Base-by-base conservation (phyloP, 23 red algal genomes). In the Gracilaria domingensis region DNA sequence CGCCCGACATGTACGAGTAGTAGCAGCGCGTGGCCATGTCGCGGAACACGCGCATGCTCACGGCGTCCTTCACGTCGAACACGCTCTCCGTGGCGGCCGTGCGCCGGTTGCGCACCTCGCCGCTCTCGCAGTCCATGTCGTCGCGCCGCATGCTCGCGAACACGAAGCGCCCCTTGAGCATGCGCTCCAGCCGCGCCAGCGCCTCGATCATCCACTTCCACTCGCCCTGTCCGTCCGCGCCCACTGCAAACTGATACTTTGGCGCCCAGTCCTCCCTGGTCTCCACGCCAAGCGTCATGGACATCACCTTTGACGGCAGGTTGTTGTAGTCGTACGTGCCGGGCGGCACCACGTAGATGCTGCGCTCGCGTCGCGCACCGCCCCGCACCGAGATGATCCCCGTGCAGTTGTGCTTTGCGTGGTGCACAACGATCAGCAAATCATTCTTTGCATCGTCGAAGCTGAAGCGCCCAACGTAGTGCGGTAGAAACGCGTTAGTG, bases 1-100 rank as follows among this genome's bases (percentile, higher is more conserved):
- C 70, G n/a, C 18, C n/a, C 36, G 86, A 32, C 75, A 79, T 89
- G 56, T 89, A 89, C 86, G 86, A 89, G 72, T 80, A 89, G 61
- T 89, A 89, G 21, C 50, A 50, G 11, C 86, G 65, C 51, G 50
- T 80, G 26, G 86, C 86, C 20, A 40, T 57, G 34, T 89, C 86
- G 40, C 75, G 35, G 69, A 89, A 89, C 71, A 89, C 73, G 24
- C 75, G n/a, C 71, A 75, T 80, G 8, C 36, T 54, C 32, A 89
- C 75, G 9, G 86, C 86, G 72, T 89, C 86, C 59, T 79, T 80
- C 51, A 80, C 86, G 53, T 89, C 86, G 50, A 89, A 89, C 20
- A 32, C 53, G 13, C 25, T 38, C 17, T 89, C n/a, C n/a, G n/a
- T n/a, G n/a, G n/a, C n/a, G n/a, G n/a, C n/a, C n/a, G n/a, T n/a